Percentiles rank a stretch among this genome's conserved stretches.
These are phyloP conservation scores for Choricystis sp. DNA, from an alignment of 139 green algal genomes.

Conservation along the genomic window DNA sequence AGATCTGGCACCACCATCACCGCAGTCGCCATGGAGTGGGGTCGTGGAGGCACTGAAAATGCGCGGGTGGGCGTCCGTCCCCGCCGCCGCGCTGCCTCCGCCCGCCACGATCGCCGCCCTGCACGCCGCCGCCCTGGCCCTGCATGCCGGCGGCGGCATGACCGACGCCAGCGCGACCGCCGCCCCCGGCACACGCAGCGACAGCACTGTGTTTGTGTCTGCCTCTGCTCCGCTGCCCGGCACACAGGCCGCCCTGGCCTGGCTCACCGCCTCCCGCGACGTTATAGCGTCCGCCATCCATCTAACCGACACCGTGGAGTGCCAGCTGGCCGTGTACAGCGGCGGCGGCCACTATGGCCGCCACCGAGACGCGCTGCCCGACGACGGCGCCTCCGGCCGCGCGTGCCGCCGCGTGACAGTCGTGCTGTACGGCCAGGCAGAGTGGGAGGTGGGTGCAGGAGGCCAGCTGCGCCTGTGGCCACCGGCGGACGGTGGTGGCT, in stretches of 20 bases:
- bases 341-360: conserved; percentile 15
- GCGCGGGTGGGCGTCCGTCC: too few relatives aligned
- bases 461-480: conserved; percentile 32
- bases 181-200: conserved; percentile 17
- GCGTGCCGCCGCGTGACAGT: conserved; percentile 20
- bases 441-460: conserved; percentile 20
- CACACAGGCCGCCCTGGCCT: background rate
- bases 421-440: conserved; percentile 26
- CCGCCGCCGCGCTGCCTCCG: too few relatives aligned
- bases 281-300: background rate
- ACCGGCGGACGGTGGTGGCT: conserved; percentile 13
- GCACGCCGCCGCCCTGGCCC: background rate
- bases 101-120: too few relatives aligned
- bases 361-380: conserved; percentile 32
- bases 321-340: conserved; percentile 23
- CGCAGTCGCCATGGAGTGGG: too few relatives aligned
- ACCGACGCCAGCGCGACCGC: background rate
- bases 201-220: conserved; percentile 8
- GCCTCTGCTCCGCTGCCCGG: background rate
- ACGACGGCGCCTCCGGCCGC: conserved; percentile 21
- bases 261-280: background rate
- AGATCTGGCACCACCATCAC: too few relatives aligned
- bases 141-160: background rate
- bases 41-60: too few relatives aligned
- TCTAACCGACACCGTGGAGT: conserved; percentile 23